Conservation (phyloP, 192 early-diverging fungal genomes). For the Podila epicladia region DNA sequence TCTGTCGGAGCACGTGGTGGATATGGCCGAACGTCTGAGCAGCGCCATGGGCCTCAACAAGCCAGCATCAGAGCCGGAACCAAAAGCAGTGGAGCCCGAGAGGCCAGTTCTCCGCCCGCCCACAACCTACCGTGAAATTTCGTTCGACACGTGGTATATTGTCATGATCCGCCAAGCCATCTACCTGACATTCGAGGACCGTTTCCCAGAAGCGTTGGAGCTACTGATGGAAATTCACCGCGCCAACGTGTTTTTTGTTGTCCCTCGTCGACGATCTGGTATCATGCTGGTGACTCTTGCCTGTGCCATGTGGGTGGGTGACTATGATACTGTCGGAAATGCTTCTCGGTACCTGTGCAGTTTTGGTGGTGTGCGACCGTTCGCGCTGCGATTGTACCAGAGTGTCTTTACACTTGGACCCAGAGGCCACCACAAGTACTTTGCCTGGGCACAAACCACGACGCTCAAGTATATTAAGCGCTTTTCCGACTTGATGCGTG, state of each 20-base stretch:
- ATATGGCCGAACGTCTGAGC: slow-evolving; percentile 52
- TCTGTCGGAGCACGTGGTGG: slow-evolving; percentile 44
- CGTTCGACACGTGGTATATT: slow-evolving; percentile 44
- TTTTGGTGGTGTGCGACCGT: slow-evolving; percentile 33
- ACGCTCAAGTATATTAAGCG: slow-evolving; percentile 35
- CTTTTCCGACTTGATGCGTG: slow-evolving; percentile 20
- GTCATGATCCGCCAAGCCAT: slow-evolving; percentile 44
- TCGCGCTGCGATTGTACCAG: slow-evolving; percentile 28
- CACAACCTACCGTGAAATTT: slow-evolving; percentile 23
- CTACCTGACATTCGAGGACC: slow-evolving; percentile 43
- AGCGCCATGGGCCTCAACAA: slow-evolving; percentile 35
- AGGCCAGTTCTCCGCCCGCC: slow-evolving; percentile 1
- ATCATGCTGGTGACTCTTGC: slow-evolving; percentile 40
- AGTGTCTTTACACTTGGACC: slow-evolving; percentile 16
- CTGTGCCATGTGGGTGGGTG: slow-evolving; percentile 46
- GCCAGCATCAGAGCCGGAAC: not conserved
- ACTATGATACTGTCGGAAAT: slow-evolving; percentile 21
- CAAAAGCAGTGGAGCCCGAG: not conserved
- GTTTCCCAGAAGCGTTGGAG: slow-evolving; percentile 34
- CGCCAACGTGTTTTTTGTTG: slow-evolving; percentile 35
- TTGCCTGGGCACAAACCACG: slow-evolving; percentile 27
- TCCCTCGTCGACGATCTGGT: slow-evolving; percentile 38
- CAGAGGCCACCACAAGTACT: slow-evolving; percentile 12
- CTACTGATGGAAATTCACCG: slow-evolving; percentile 37
- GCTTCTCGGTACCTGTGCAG: slow-evolving; percentile 24